Conservation (phyloP, 2,329 filamentous ascomycete genomes). For the Arachnopeziza araneosa region DNA sequence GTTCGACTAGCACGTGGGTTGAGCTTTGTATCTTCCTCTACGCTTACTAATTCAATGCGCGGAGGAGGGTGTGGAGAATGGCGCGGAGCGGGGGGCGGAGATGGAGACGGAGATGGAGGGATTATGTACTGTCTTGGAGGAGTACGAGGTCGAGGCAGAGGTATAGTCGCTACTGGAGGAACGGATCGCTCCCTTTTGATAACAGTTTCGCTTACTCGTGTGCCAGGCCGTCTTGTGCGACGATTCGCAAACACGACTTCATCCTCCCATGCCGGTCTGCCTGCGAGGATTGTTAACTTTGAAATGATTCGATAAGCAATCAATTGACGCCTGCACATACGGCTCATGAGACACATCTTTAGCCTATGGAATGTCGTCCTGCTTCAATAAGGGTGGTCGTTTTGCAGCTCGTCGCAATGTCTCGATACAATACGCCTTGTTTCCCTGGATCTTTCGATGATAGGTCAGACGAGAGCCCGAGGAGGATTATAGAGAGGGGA, state of each 20-base stretch:
- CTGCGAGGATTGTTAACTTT: constrained; percentile 9
- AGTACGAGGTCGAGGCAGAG: constrained; percentile 1
- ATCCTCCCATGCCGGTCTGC: constrained; percentile 22
- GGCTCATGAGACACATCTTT: neutral
- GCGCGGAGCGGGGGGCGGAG: neutral
- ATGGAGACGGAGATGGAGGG: constrained; percentile 2
- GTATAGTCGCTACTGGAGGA: constrained; percentile 8
- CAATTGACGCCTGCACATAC: neutral
- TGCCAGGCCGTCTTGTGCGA: constrained; percentile 8
- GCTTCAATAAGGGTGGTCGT: neutral
- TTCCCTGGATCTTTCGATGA: neutral
- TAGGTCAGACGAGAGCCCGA: neutral
- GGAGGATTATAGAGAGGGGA: neutral
- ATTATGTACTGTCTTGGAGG: neutral
- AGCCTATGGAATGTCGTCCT: neutral
- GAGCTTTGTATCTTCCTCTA: constrained; percentile 12
- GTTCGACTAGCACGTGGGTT: constrained; percentile 8
- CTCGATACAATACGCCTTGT: neutral
- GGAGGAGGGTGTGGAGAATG: neutral
- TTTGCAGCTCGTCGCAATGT: neutral
- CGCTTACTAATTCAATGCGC: constrained; percentile 18
- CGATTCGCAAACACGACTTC: constrained; percentile 19
- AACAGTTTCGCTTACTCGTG: constrained; percentile 16
- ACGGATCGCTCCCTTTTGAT: constrained; percentile 6
- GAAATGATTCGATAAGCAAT: neutral